phyloP scores from a whole-genome alignment of 2,329 filamentous ascomycete species.

The Paracamarosporium sp. region DNA sequence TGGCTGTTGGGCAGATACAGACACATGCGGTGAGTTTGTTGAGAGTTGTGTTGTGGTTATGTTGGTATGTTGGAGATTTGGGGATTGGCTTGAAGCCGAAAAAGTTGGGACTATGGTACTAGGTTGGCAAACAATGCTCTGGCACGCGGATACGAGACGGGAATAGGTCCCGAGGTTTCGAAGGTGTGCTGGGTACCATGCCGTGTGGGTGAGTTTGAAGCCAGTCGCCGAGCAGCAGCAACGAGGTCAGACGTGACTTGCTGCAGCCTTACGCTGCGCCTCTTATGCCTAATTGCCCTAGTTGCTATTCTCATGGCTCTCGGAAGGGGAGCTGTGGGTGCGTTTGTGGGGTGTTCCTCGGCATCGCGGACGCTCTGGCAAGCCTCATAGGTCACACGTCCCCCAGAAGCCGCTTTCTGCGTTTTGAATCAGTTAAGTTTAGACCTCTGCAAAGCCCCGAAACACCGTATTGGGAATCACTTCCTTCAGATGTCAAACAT shows the following conservation, averaged over 20 bases:
- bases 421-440: conserved; percentile 37
- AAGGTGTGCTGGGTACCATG: not conserved
- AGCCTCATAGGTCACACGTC: conserved; percentile 13
- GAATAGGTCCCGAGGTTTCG: not conserved
- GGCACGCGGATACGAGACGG: not conserved
- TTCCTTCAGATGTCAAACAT: conserved; percentile 37
- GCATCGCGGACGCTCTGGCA: not conserved
- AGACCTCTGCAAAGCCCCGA: conserved; percentile 31
- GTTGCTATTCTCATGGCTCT: not conserved
- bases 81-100: not conserved
- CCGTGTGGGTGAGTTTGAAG: not conserved
- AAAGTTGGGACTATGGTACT: not conserved
- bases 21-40: not conserved
- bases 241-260: conserved; percentile 6
- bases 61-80: not conserved
- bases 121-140: not conserved
- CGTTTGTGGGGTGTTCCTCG: not conserved
- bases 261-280: conserved; percentile 16
- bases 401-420: not conserved
- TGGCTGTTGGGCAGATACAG: not conserved
- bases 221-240: not conserved
- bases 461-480: conserved; percentile 23
- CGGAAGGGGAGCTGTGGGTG: too few relatives aligned
- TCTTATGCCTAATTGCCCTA: conserved; percentile 13
- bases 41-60: not conserved